phyloP scores from a whole-genome alignment of 192 early-diverging fungal species.

The Backusella sp. region DNA sequence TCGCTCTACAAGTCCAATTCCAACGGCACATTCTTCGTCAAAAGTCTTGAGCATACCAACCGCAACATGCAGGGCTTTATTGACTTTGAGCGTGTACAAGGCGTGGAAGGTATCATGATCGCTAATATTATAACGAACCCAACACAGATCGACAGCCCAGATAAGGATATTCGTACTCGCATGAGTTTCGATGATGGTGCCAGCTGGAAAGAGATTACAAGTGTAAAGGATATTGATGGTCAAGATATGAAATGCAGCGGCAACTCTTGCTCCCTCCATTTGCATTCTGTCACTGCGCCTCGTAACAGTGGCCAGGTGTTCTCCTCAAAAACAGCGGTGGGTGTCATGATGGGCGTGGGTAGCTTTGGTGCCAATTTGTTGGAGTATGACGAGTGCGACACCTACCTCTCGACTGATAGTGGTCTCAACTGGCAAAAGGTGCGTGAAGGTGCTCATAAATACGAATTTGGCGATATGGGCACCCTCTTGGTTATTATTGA shows the following conservation, averaged over 20 bases:
- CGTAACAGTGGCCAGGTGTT: conserved; percentile 72
- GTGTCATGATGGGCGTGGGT: conserved; percentile 90
- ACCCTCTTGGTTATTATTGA: conserved; percentile 73
- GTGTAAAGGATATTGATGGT: conserved; percentile 25
- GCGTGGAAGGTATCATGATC: conserved; percentile 77
- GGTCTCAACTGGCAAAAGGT: conserved; percentile 75
- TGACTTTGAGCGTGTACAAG: conserved; percentile 89
- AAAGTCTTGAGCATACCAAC: conserved; percentile 79
- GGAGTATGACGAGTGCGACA: conserved; percentile 76
- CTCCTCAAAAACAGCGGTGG: conserved; percentile 70
- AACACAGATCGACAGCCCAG: conserved; percentile 47
- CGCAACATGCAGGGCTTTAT: conserved; percentile 71
- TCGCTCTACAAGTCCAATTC: conserved; percentile 84
- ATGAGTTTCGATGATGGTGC: conserved; percentile 89
- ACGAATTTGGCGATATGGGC: conserved; percentile 85
- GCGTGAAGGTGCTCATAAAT: conserved; percentile 72
- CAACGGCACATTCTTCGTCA: conserved; percentile 84
- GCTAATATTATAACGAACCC: conserved; percentile 87
- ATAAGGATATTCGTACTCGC: conserved; percentile 64
- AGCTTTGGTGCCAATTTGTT: conserved; percentile 73
- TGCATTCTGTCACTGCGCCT: conserved; percentile 79
- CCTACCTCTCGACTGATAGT: conserved; percentile 83
- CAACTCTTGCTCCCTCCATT: conserved; percentile 70
- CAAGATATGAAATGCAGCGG: conserved; percentile 14
- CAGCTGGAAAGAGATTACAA: conserved; percentile 66